These are phyloP conservation scores for Daldinia decipiens DNA, from an alignment of 495 filamentous ascomycete species.

Conservation along the genomic window DNA sequence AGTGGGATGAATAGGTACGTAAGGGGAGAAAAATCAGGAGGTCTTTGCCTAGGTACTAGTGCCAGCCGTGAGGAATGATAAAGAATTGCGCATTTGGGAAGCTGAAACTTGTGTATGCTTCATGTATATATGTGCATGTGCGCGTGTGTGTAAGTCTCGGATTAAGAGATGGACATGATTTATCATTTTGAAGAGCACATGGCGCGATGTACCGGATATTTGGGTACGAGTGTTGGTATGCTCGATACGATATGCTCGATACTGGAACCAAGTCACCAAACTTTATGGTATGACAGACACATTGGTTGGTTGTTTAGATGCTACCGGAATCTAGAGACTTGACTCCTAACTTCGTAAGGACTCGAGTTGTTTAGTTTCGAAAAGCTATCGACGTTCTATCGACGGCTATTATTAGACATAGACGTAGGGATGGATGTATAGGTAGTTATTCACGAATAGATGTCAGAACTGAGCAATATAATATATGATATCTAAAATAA, in stretches of 20 bases:
- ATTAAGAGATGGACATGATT: neutral
- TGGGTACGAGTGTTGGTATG: neutral
- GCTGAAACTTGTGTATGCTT: slow-evolving; percentile 2
- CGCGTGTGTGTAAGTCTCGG: neutral
- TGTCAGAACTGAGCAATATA: too few species aligned
- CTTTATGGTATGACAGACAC: neutral
- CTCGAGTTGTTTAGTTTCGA: neutral
- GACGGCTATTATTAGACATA: neutral
- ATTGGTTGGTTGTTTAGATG: neutral
- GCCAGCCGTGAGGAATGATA: neutral
- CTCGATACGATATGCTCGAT: neutral
- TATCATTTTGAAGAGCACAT: neutral
- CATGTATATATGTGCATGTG: neutral
- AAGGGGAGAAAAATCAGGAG: neutral
- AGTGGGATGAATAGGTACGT: slow-evolving; percentile 17
- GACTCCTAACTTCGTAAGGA: neutral
- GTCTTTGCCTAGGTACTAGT: neutral
- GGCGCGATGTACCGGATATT: neutral
- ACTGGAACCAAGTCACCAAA: neutral
- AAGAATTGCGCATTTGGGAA: slow-evolving; percentile 1
- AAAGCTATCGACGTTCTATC: neutral
- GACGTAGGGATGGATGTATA: too few species aligned
- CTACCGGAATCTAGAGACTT: neutral
- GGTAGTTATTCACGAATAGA: too few species aligned
- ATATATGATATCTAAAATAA: too few species aligned